A percentile compares a stretch with the other conserved stretches of the same genome.
Evolutionary conservation across 768 basidiomycete species (phyloP).

Genomic region (Boletellus emodensis): DNA sequence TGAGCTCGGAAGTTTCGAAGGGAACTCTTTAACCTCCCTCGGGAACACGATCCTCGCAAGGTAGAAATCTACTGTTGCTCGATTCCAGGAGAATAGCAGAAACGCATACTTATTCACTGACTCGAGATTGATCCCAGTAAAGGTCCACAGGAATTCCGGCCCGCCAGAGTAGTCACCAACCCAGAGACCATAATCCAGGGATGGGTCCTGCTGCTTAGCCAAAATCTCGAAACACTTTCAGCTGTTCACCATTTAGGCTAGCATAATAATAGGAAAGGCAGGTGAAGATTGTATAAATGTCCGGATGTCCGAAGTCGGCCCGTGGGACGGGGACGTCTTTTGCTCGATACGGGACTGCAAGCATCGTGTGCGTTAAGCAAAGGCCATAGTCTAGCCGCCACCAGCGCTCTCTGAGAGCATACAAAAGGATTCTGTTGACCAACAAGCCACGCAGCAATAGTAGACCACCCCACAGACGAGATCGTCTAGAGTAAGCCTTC

Average conservation of each 20-base stretch:
- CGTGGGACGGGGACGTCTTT: constrained; percentile 23
- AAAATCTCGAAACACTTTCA: background rate
- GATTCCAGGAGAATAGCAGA: constrained; percentile 31
- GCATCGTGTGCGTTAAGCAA: constrained; percentile 6
- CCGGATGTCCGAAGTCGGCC: constrained; percentile 28
- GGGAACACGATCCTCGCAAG: constrained; percentile 47
- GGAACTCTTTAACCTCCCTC: constrained; percentile 30
- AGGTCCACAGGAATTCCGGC: constrained; percentile 28
- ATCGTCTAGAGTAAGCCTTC: background rate
- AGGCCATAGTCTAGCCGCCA: constrained; percentile 27
- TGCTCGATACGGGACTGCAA: constrained; percentile 27
- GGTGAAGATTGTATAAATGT: constrained; percentile 14
- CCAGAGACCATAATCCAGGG: constrained; percentile 18
- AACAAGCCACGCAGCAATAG: constrained; percentile 33
- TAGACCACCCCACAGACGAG: constrained; percentile 14
- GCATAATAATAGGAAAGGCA: constrained; percentile 22
- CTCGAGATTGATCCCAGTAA: constrained; percentile 40
- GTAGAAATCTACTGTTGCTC: constrained; percentile 38
- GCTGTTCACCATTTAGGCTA: constrained; percentile 12
- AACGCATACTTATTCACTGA: constrained; percentile 29
- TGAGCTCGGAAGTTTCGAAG: constrained; percentile 14
- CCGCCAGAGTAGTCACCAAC: constrained; percentile 20
- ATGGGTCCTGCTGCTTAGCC: constrained; percentile 15
- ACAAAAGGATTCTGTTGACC: constrained; percentile 17
- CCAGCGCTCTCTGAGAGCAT: constrained; percentile 19